Evolutionary conservation across 2,329 filamentous ascomycete species (phyloP).

Genomic region (Xylaria sp.): DNA sequence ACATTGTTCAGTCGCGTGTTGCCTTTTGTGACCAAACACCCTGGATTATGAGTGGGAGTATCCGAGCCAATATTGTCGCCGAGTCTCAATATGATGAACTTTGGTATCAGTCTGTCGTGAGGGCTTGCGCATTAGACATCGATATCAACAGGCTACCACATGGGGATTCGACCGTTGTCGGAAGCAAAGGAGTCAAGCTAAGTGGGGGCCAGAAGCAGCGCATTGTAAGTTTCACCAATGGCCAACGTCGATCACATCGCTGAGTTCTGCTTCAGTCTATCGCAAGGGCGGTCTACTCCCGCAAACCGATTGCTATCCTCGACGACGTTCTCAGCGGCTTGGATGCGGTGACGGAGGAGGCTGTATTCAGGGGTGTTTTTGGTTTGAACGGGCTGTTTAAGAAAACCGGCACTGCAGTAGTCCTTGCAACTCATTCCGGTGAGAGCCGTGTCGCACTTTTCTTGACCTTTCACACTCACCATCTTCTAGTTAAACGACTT

Average conservation of each 20-base stretch:
- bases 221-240: slow-evolving; percentile 37
- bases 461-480: slow-evolving; percentile 33
- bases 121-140: slow-evolving; percentile 37
- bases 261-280: slow-evolving; percentile 36
- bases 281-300: slow-evolving; percentile 49
- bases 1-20: slow-evolving; percentile 3
- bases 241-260: neutral
- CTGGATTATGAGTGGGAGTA: slow-evolving; percentile 49
- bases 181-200: slow-evolving; percentile 57
- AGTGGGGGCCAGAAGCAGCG: slow-evolving; percentile 60
- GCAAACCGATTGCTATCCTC: slow-evolving; percentile 46
- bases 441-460: slow-evolving; percentile 43
- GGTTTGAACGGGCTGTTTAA: slow-evolving; percentile 43
- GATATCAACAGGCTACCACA: slow-evolving; percentile 45
- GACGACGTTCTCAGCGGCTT: slow-evolving; percentile 53
- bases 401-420: slow-evolving; percentile 40
- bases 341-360: slow-evolving; percentile 49
- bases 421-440: slow-evolving; percentile 40
- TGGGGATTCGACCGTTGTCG: slow-evolving; percentile 42
- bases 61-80: slow-evolving; percentile 48
- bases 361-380: slow-evolving; percentile 48
- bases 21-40: slow-evolving; percentile 36
- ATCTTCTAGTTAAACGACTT: slow-evolving; percentile 48
- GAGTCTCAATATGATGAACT: slow-evolving; percentile 43
- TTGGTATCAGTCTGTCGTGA: slow-evolving; percentile 42